Base-by-base conservation (phyloP, 257 asterid genomes). In the Perilla frutescens region DNA sequence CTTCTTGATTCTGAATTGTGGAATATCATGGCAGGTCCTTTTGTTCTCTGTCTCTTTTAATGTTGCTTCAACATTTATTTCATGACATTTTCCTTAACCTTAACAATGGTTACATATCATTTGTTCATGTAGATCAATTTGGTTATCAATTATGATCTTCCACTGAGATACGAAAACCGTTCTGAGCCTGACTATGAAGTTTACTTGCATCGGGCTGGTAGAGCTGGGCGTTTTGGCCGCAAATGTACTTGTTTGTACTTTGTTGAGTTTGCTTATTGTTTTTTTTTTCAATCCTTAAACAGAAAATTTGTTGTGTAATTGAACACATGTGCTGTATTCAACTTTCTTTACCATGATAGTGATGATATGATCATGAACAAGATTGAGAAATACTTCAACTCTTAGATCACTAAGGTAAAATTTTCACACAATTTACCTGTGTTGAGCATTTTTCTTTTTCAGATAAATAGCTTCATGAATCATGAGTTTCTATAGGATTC, bases 181-280 rank as follows among this genome's bases (percentile, higher is more conserved):
- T 68, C 89, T 5, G 93, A 90, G 68, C 97, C 98, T 15, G 98
- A 95, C 66, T 87, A 78, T 77, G 98, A 91, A 85, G 91, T 90
- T 40, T 95, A 91, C 87, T 80, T 95, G 81, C 99, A 95, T 76
- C 90, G 99, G 48, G 96, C 89, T 69, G 98, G 99, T 66, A 84
- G 99, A 85, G 99, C 99, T 1, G 99, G 99, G 13, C 98, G 99
- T 57, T 95, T 95, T 83, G 99, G 99, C 39, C 97, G 96, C 80
- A 95, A 87, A 85, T 98, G 99, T 91, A 83, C 66, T 55, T 20
- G 26, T 20, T 20, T 20, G 26, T 20, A 20, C 26, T 20, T 20
- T 20, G 26, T 20, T 20, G 26, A 20, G 26, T 20, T 20, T 20
- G 26, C 26, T 20, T 20, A 20, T 54, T 70, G 15, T 61, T 20